These are phyloP conservation scores for Rhizopogon sp. DNA, from an alignment of 768 basidiomycete species.

Conservation along the genomic window DNA sequence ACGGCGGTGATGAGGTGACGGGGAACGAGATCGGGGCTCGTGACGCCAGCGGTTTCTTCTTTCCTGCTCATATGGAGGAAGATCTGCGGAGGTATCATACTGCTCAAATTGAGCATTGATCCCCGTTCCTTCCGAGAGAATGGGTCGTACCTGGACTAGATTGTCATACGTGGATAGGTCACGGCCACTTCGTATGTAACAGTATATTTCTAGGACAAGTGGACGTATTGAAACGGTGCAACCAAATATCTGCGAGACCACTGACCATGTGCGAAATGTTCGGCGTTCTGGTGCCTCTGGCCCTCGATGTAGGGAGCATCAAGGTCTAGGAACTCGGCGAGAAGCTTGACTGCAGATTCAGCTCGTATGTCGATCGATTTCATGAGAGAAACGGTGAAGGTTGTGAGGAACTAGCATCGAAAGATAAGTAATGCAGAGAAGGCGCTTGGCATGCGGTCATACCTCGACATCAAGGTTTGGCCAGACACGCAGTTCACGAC, in stretches of 20 bases:
- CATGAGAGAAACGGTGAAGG: slow-evolving; percentile 86
- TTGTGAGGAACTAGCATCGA: slow-evolving; percentile 73
- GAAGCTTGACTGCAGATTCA: slow-evolving; percentile 75
- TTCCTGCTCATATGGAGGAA: slow-evolving; percentile 27
- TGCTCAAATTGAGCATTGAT: slow-evolving; percentile 21
- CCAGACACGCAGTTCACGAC: slow-evolving; percentile 88
- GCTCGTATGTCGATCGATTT: slow-evolving; percentile 91
- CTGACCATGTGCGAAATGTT: slow-evolving; percentile 92
- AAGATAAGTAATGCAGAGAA: slow-evolving; percentile 10
- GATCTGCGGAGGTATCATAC: slow-evolving; percentile 53
- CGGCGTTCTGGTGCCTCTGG: slow-evolving; percentile 63
- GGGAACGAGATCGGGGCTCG: slow-evolving; percentile 19
- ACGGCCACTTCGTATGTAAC: slow-evolving; percentile 80
- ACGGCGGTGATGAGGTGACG: slow-evolving; percentile 16
- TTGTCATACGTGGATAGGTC: slow-evolving; percentile 81
- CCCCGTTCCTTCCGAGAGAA: neutral
- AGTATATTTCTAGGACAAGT: slow-evolving; percentile 69
- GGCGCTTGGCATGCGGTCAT: slow-evolving; percentile 15
- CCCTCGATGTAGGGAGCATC: slow-evolving; percentile 55
- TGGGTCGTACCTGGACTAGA: slow-evolving; percentile 60
- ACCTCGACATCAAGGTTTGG: slow-evolving; percentile 87
- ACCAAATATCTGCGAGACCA: neutral
- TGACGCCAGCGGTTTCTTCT: slow-evolving; percentile 25
- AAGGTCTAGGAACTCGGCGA: slow-evolving; percentile 88
- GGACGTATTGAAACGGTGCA: slow-evolving; percentile 1